Base-by-base conservation (phyloP, 805 yeast genomes). In the Candida coleopterorum region DNA sequence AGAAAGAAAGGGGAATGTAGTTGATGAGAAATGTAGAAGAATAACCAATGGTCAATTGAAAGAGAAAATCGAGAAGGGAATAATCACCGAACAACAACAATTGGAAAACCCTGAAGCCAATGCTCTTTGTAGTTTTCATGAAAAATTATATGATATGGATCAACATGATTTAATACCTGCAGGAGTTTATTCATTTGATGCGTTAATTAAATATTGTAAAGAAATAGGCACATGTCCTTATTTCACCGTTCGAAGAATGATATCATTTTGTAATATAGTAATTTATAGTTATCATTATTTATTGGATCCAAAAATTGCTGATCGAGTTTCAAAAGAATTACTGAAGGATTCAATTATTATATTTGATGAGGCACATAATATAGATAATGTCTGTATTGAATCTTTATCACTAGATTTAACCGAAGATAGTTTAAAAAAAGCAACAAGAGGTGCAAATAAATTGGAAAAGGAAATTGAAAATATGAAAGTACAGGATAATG, bases 361-460 rank as follows among this genome's bases (percentile, higher is more conserved):
- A 26, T 93, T 93, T 55, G 99, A 93, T 64, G 99, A 93, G 65
- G 98, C 98, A 32, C 99, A 93, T 60, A 93, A 93, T 62, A 93
- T 93, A 39, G 98, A 93, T 70, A 93, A 93, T 69, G 99, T 93
- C 39, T 93, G 99, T 66, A 93, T 93, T 40, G 99, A 93, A 59
- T 85, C 97, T 0, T 61, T 93, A 28, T 86, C 96, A 5, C 72
- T 93, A 33, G 97, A 93, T 55, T 64, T 93, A 45, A 93, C 97
- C 0, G 95, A 88, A 48, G 97, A 90, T 47, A 77, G 87, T 7
- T 62, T 93, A 42, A 81, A 88, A 50, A 70, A 79, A 46, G 98
- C 98, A 0, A 73, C 95, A 1, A 73, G 81, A 46, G 97, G 97
- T 46, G 95, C 96, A 0, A 74, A 74, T 45, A 74, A 84, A 32